Evolutionary conservation across 202 grass and related monocot species (phyloP).

Genomic region (Brachypodium distachyon): DNA sequence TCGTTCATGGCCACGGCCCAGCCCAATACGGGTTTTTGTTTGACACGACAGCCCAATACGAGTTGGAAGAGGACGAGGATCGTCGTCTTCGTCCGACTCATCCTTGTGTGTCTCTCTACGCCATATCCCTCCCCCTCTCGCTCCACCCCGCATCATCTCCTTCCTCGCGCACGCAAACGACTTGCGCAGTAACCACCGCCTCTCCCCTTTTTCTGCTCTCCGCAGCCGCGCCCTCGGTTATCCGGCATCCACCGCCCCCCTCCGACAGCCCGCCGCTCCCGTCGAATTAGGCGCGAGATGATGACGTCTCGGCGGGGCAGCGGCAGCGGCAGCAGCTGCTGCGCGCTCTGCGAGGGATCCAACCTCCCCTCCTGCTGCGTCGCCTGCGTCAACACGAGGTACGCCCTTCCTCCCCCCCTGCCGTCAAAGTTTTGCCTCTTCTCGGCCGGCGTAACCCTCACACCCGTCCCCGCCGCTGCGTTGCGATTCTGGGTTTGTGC

Average conservation of each 20-base stretch:
- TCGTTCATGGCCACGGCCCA: too few species aligned
- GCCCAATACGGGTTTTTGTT: too few species aligned
- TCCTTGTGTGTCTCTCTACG: not conserved
- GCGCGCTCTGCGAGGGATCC: constrained; percentile 70
- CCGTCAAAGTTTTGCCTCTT: not conserved
- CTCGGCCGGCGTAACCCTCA: not conserved
- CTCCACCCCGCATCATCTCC: not conserved
- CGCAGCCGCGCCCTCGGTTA: not conserved
- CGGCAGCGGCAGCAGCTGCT: constrained; percentile 30
- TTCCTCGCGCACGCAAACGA: constrained; percentile 30
- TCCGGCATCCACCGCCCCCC: not conserved
- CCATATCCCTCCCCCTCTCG: not conserved
- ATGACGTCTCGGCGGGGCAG: constrained; percentile 39
- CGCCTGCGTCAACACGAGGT: constrained; percentile 73
- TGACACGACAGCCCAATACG: too few species aligned
- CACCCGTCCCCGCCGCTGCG: not conserved
- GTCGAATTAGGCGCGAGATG: not conserved
- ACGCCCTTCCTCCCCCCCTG: not conserved
- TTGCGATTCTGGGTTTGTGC: constrained; percentile 17
- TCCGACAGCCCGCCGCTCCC: not conserved
- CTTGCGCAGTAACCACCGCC: not conserved
- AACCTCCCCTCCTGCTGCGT: constrained; percentile 82
- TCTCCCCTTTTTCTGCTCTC: not conserved
- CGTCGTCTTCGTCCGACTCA: not conserved
- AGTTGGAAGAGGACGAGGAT: not conserved